Evolutionary conservation across 768 basidiomycete species (phyloP), one percentile per base, ranked within the genome.

Genomic region (Amanita thiersii): DNA sequence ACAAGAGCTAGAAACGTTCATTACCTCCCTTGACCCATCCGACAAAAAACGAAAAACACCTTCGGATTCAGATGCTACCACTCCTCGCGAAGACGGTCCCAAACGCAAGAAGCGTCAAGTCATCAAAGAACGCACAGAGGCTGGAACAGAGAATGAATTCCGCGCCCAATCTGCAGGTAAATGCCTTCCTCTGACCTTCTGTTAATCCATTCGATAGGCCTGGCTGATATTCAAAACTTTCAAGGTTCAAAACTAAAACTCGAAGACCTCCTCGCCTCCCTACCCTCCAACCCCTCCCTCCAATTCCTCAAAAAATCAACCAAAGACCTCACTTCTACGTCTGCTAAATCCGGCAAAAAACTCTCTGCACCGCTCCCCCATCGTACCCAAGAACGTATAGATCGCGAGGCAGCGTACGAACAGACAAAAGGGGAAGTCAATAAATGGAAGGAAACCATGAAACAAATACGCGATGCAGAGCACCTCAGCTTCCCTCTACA

Each of bases 361-460:
- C 69, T 94, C 4, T 64, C 88, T 3, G 89, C 88, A 0, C 94
- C 94, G 0, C 66, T 99, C 0, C 90, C 90, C 6, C 80, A 82
- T 15, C 75, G 91, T 23, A 76, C 82, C 0, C 88, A 96, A 57
- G 92, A 96, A 47, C 81, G 86, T 32, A 65, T 97, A 1, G 90
- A 96, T 50, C 81, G 94, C 37, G 81, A 91, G 56, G 94, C 92
- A 5, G 94, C 94, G 0, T 96, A 94, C 56, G 91, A 92, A 52
- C 75, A 86, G 60, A 97, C 93, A 3, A 90, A 88, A 56, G 73
- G 77, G 47, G 93, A 97, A 58, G 84, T 94, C 2, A 79, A 86
- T 48, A 96, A 94, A 66, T 98, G 94, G 96, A 77, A 77, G 19
- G 79, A 77, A 4, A 87, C 89, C 2, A 94, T 97, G 84, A 87